Percentiles rank a stretch among this genome's conserved stretches.
These are phyloP conservation scores for Lizonia empirigonia DNA, from an alignment of 2,329 filamentous ascomycete species.

Conservation along the genomic window DNA sequence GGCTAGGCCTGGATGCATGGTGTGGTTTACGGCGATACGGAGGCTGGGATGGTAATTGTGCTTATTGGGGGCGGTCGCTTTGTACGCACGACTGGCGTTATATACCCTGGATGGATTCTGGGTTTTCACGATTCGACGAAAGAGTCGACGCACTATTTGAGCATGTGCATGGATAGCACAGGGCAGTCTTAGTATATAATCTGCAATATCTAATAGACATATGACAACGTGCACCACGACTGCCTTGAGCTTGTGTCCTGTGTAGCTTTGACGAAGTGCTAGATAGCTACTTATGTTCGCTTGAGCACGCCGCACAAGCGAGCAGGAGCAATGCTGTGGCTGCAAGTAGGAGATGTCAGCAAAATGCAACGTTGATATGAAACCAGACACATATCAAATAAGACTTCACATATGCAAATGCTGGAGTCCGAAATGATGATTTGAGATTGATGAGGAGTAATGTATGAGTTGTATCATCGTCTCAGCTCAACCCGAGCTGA, in stretches of 20 bases:
- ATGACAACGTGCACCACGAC: neutral
- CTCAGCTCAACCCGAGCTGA: neutral
- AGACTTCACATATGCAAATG: neutral
- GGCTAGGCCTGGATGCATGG: neutral
- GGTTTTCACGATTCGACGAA: neutral
- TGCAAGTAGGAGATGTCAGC: too few relatives aligned
- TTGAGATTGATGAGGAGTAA: constrained; percentile 3
- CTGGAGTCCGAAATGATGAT: neutral
- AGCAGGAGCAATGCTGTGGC: too few relatives aligned
- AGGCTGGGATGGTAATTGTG: neutral
- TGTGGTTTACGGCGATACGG: neutral
- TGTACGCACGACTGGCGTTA: neutral
- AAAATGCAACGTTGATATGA: neutral
- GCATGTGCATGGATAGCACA: too few relatives aligned
- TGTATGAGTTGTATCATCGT: neutral
- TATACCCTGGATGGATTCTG: constrained; percentile 13
- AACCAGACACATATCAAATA: neutral
- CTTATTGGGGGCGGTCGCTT: neutral
- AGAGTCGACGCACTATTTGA: neutral
- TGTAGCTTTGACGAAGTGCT: neutral
- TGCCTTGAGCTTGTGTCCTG: neutral
- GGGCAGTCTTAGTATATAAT: neutral
- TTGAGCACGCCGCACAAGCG: too few relatives aligned
- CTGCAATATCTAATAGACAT: neutral
- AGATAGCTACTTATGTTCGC: too few relatives aligned